phyloP scores from a whole-genome alignment of 768 basidiomycete genomes.

The Panaeolus cyanescens region DNA sequence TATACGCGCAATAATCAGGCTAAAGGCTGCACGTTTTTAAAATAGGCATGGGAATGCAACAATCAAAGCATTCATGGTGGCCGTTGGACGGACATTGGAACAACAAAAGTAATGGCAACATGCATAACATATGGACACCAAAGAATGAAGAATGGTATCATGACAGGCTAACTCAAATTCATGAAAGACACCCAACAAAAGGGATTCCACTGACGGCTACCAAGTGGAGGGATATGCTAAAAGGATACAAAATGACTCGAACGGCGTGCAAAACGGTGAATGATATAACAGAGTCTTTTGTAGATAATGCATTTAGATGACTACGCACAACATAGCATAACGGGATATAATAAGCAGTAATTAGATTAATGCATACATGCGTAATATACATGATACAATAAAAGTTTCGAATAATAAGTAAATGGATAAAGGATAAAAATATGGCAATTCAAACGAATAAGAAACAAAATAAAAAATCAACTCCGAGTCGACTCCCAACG shows the following conservation, averaged over 20 bases:
- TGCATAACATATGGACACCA: constrained; percentile 21
- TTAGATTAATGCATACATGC: no score
- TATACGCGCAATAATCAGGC: not conserved
- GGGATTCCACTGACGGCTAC: not conserved
- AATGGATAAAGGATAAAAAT: no score
- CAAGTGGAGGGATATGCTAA: not conserved
- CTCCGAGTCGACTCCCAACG: no score
- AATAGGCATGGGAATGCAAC: not conserved
- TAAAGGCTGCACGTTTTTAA: no score
- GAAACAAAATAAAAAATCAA: no score
- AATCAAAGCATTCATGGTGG: constrained; percentile 19
- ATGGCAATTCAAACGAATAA: no score
- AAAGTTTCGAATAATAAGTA: no score
- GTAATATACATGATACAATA: no score
- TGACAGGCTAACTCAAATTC: constrained; percentile 6
- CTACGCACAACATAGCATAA: no score
- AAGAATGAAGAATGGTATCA: constrained; percentile 22
- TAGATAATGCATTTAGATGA: not conserved
- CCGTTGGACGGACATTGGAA: constrained; percentile 2
- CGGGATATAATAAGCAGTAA: no score
- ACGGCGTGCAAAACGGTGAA: not conserved
- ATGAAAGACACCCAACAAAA: not conserved
- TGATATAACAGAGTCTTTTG: not conserved
- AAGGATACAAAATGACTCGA: not conserved
- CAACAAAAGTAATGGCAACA: constrained; percentile 8